A percentile compares a stretch with the other conserved stretches of the same genome.
Conservation (phyloP, 2,329 filamentous ascomycete species). For the Penicillium paneum region DNA sequence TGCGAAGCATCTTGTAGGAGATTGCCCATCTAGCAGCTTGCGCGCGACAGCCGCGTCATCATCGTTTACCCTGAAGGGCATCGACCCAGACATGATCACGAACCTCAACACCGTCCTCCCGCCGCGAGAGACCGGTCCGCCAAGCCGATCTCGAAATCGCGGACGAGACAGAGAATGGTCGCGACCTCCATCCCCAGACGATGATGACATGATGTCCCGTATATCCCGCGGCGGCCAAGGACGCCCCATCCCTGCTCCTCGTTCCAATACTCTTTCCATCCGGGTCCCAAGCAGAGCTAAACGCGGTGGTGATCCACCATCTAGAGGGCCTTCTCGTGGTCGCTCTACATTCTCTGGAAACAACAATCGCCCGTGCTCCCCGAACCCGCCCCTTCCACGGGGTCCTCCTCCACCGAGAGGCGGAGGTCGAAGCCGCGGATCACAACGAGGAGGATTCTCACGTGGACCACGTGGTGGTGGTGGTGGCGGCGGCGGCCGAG, state of each 20-base stretch:
- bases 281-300: conserved; percentile 33
- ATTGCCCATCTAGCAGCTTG: conserved; percentile 38
- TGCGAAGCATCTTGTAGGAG: conserved; percentile 43
- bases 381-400: conserved; percentile 19
- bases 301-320: conserved; percentile 7
- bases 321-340: conserved; percentile 10
- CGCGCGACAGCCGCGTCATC: conserved; percentile 26
- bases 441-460: conserved; percentile 13
- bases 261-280: conserved; percentile 32
- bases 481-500: conserved; percentile 13
- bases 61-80: conserved; percentile 40
- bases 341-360: conserved; percentile 25
- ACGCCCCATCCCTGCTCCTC: conserved; percentile 26
- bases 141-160: neutral
- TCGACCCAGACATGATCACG: conserved; percentile 37
- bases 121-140: conserved; percentile 5
- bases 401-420: conserved; percentile 12
- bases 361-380: conserved; percentile 30
- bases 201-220: conserved; percentile 33
- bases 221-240: conserved; percentile 22
- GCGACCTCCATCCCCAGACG: conserved; percentile 31
- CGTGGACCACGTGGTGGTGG: conserved; percentile 10
- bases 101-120: conserved; percentile 36
- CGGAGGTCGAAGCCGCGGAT: conserved; percentile 10
- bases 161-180: conserved; percentile 12